Base-by-base conservation (phyloP, 768 basidiomycete species). In the Auriculariales sp. region DNA sequence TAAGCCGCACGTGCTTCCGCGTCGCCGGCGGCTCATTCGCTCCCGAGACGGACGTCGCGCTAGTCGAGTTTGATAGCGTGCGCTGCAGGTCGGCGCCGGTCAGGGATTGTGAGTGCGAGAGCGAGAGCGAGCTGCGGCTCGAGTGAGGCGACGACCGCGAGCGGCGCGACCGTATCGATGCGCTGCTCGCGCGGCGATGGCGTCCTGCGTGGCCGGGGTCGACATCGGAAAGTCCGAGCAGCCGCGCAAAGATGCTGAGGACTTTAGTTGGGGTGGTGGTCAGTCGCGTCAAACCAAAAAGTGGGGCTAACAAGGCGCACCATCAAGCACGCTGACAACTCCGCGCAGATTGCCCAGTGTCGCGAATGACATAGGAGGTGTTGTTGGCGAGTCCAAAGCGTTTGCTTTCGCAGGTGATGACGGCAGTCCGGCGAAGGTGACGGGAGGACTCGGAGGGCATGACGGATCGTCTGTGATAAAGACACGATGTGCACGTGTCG, bases 251-350 rank as follows among this genome's bases (percentile, higher is more conserved):
- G 25, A 84, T 66, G 2, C 85, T 85, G 25, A 90, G 74, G 46
- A 88, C 86, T 86, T 52, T 1, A 46, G 31, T 7, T 15, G 15
- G 7, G 31, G 31, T 32, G 31, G 15, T 32, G 31, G 7, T 15
- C 9, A 15, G 31, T 15, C 9, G 7, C 9, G 15, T 32, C 9
- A 32, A 15, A 7, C 9, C 15, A 7, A 9, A 15, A 32, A 32
- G 31, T 15, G 31, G 31, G 9, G 31, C 7, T 32, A 32, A 32
- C 7, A 15, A 32, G 9, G 9, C 78, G 52, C 57, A 89, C 87
- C 78, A 59, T 90, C 87, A 22, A 86, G 83, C 52, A 83, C 73
- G 12, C 87, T 88, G 9, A 88, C 81, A n/a, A 90, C 73, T 12
- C 87, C 87, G 6, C 53, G 57, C 22, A 58, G 49, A 47, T 58